phyloP scores from a whole-genome alignment of 306 rosid species.

The Pterocarpus santalinus region DNA sequence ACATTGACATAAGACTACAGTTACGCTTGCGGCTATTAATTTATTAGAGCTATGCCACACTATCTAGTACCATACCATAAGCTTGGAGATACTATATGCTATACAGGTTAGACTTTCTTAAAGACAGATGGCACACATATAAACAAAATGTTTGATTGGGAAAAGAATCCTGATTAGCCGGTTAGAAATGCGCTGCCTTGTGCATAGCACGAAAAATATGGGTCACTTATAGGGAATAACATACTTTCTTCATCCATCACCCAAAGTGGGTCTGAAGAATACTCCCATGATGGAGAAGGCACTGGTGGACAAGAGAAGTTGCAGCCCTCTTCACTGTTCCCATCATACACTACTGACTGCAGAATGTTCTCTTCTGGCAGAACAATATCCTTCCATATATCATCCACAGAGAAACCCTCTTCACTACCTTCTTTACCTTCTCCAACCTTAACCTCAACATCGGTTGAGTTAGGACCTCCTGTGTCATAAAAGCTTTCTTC shows the following conservation, averaged over 20 bases:
- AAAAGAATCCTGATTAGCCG: constrained; percentile 65
- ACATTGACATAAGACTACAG: constrained; percentile 40
- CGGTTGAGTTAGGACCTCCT: constrained; percentile 61
- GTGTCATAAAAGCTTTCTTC: constrained; percentile 86
- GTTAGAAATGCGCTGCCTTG: constrained; percentile 56
- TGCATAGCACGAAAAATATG: constrained; percentile 55
- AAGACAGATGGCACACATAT: constrained; percentile 48
- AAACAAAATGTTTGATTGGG: constrained; percentile 59
- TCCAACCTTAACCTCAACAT: constrained; percentile 48
- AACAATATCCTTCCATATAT: constrained; percentile 90
- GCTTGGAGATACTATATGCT: constrained; percentile 46
- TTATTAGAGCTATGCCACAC: constrained; percentile 48
- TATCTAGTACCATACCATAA: constrained; percentile 47
- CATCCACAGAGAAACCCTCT: constrained; percentile 73
- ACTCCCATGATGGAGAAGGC: constrained; percentile 66
- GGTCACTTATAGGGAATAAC: constrained; percentile 61
- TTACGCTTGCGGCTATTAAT: constrained; percentile 51
- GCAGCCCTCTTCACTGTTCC: constrained; percentile 54
- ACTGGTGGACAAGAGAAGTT: constrained; percentile 56
- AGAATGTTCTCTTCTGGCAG: constrained; percentile 59
- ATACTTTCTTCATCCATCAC: constrained; percentile 69
- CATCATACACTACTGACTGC: constrained; percentile 47
- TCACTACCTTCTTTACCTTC: constrained; percentile 41
- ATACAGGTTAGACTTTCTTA: constrained; percentile 58
- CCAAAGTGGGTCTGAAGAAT: constrained; percentile 67